These are phyloP conservation scores for Hyaloscypha hepaticicola DNA, from an alignment of 495 filamentous ascomycete genomes.

Conservation along the genomic window DNA sequence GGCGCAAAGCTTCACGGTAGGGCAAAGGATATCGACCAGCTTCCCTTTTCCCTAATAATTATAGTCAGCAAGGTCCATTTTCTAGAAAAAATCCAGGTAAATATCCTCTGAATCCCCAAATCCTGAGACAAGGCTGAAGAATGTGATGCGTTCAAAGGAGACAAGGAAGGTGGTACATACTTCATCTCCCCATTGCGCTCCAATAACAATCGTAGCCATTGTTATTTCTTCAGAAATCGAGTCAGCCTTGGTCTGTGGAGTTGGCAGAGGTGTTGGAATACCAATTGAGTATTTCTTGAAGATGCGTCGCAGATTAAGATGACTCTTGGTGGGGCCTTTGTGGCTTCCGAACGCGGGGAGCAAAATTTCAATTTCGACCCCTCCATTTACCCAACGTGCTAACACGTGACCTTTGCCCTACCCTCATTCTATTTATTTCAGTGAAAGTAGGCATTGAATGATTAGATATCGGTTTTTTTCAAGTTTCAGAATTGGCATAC, in stretches of 20 bases:
- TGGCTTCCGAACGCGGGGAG: background rate
- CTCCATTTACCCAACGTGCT: background rate
- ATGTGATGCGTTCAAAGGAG: background rate
- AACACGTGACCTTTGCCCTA: background rate
- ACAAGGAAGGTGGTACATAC: background rate
- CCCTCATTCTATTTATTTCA: no score
- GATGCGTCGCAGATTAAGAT: background rate
- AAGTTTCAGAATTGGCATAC: no score
- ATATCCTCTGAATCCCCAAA: background rate
- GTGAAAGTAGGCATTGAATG: no score
- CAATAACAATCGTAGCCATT: conserved; percentile 1
- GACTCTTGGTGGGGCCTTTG: background rate
- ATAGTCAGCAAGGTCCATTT: background rate
- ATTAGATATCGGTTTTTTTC: no score
- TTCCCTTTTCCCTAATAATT: conserved; percentile 17
- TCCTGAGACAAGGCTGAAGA: background rate
- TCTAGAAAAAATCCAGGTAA: background rate
- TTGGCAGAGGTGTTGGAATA: background rate
- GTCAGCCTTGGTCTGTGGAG: background rate
- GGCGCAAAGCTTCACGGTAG: background rate
- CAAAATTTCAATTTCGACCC: background rate
- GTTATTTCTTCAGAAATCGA: background rate
- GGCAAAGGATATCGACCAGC: conserved; percentile 20
- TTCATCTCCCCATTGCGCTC: background rate
- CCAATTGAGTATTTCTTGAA: background rate